Conservation (phyloP, 2,329 filamentous ascomycete genomes). For the Pseudohalonectria lignicola region DNA sequence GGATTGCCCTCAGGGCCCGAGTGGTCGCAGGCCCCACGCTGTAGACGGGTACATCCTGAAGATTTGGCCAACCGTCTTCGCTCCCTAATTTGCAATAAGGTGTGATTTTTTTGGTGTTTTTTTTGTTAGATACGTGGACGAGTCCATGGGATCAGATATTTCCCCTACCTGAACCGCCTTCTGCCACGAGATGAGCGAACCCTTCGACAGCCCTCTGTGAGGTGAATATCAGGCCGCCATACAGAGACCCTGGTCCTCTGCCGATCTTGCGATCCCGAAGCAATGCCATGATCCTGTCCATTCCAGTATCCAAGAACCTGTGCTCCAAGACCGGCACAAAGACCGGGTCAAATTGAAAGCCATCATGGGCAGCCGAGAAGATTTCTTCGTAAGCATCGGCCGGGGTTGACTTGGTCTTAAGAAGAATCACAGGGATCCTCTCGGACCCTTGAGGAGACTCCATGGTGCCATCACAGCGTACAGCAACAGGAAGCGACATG, state of each 20-base stretch:
- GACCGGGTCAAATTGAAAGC: conserved; percentile 42
- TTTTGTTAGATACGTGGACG: too few relatives aligned
- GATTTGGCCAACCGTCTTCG: conserved; percentile 33
- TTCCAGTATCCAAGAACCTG: conserved; percentile 47
- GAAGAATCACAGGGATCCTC: conserved; percentile 51
- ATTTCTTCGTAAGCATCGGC: conserved; percentile 62
- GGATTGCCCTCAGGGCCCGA: conserved; percentile 53
- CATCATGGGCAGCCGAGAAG: conserved; percentile 36
- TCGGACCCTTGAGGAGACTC: too few relatives aligned
- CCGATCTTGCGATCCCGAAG: conserved; percentile 34
- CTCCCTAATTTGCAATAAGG: too few relatives aligned
- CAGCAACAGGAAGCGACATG: neutral
- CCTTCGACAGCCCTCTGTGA: conserved; percentile 77
- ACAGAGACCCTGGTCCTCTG: conserved; percentile 26
- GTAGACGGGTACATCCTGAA: conserved; percentile 54
- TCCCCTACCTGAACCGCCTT: conserved; percentile 35
- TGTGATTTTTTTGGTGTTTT: too few relatives aligned
- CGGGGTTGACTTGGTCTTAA: conserved; percentile 68
- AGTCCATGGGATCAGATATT: too few relatives aligned
- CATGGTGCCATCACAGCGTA: too few relatives aligned
- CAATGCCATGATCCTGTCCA: conserved; percentile 38
- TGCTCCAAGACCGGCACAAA: conserved; percentile 75
- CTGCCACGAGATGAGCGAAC: conserved; percentile 52
- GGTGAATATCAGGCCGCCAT: conserved; percentile 75
- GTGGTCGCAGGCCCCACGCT: conserved; percentile 75